Percentiles rank a stretch among this genome's conserved stretches.
Evolutionary conservation across 2,329 filamentous ascomycete genomes (phyloP).

Genomic region (Monosporascus sp.): DNA sequence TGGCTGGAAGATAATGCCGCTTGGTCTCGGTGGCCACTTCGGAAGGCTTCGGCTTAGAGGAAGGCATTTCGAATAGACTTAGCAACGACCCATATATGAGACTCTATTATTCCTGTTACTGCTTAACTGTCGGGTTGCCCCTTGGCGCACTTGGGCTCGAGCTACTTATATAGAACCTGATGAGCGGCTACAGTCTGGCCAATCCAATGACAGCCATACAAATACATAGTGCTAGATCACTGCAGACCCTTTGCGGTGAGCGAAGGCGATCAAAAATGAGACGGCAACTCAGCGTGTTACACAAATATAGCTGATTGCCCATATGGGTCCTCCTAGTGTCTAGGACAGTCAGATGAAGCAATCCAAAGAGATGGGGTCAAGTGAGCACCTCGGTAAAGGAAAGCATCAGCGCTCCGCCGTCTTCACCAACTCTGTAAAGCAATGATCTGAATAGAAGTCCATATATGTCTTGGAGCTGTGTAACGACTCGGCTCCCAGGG

Average conservation of each 20-base stretch:
- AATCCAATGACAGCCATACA: background rate
- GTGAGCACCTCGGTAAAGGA: constrained; percentile 7
- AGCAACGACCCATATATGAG: background rate
- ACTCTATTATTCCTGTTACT: background rate
- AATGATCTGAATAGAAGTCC: constrained; percentile 18
- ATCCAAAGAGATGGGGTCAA: constrained; percentile 9
- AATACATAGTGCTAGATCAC: background rate
- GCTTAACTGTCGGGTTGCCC: background rate
- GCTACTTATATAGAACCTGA: background rate
- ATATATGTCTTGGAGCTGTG: constrained; percentile 17
- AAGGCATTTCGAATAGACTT: constrained; percentile 40
- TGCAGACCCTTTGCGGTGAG: too few relatives aligned
- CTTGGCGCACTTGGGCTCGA: background rate
- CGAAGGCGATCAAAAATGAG: background rate
- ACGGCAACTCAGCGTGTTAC: background rate
- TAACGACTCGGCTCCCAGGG: constrained; percentile 21
- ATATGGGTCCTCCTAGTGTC: constrained; percentile 10
- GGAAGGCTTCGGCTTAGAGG: constrained; percentile 56
- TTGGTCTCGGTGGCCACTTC: constrained; percentile 73
- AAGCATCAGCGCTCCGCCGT: constrained; percentile 10
- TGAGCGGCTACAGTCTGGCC: background rate
- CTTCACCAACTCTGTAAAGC: constrained; percentile 15
- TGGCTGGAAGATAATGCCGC: constrained; percentile 60
- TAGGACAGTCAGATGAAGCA: constrained; percentile 27
- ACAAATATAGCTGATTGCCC: background rate